Evolutionary conservation across 2,329 filamentous ascomycete species (phyloP).

Genomic region (Penicillium sumatraense): DNA sequence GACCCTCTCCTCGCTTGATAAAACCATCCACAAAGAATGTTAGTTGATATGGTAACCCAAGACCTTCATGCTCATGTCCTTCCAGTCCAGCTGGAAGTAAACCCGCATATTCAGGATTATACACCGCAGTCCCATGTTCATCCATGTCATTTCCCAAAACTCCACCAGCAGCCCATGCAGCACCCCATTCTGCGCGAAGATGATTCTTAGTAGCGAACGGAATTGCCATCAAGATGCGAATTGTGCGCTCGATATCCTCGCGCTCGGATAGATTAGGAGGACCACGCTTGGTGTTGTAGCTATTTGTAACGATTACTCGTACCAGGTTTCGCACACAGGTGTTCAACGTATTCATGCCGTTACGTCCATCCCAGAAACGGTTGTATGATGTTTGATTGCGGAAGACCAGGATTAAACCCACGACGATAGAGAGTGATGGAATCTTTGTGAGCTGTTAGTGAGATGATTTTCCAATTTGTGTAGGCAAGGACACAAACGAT

Average conservation of each 20-base stretch:
- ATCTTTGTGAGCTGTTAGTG: slow-evolving; percentile 44
- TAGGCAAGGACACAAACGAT: slow-evolving; percentile 50
- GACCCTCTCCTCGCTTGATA: slow-evolving; percentile 59
- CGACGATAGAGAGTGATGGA: slow-evolving; percentile 67
- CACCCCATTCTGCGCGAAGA: slow-evolving; percentile 65
- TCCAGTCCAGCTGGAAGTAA: slow-evolving; percentile 56
- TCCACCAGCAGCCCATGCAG: slow-evolving; percentile 41
- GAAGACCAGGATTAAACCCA: slow-evolving; percentile 71
- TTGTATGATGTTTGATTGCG: slow-evolving; percentile 68
- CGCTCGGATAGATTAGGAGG: slow-evolving; percentile 49
- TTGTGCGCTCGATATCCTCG: slow-evolving; percentile 62
- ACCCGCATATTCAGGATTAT: slow-evolving; percentile 55
- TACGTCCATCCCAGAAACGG: slow-evolving; percentile 66
- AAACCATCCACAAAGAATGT: slow-evolving; percentile 64
- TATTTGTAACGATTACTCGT: slow-evolving; percentile 59
- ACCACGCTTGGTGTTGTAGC: slow-evolving; percentile 37
- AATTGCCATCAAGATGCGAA: slow-evolving; percentile 64
- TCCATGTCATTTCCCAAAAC: slow-evolving; percentile 35
- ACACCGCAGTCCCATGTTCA: slow-evolving; percentile 34
- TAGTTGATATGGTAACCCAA: slow-evolving; percentile 65
- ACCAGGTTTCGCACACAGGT: slow-evolving; percentile 65
- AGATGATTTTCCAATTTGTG: neutral
- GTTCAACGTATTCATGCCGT: slow-evolving; percentile 60
- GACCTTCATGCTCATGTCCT: slow-evolving; percentile 62
- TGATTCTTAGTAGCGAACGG: slow-evolving; percentile 69